A percentile compares a stretch with the other conserved stretches of the same genome.
phyloP scores from a whole-genome alignment of 352 stramenopile genomes.

The Saprolegnia parasitica region DNA sequence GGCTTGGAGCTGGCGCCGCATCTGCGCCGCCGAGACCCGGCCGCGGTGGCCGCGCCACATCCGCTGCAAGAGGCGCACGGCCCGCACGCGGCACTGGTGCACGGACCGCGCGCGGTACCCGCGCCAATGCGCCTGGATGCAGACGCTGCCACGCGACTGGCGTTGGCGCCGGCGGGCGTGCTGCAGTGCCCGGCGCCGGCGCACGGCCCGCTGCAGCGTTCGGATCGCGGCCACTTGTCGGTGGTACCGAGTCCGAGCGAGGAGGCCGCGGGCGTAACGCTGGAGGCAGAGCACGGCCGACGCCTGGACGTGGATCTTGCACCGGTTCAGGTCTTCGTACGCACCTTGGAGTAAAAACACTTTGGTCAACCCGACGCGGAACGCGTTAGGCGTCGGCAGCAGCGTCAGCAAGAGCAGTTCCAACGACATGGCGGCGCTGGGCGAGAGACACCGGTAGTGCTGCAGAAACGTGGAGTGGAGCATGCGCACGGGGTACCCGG shows the following conservation, averaged over 20 bases:
- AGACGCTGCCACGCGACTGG: slow-evolving; percentile 45
- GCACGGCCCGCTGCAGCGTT: slow-evolving; percentile 47
- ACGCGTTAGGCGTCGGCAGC: not conserved
- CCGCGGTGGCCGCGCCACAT: not conserved
- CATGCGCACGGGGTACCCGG: slow-evolving; percentile 93
- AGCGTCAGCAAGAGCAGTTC: not conserved
- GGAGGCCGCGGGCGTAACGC: not conserved
- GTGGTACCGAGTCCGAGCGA: not conserved
- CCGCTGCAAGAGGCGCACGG: not conserved
- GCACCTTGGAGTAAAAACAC: slow-evolving; percentile 19
- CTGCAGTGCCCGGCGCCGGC: slow-evolving; percentile 44
- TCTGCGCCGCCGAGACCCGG: not conserved
- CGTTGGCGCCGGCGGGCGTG: slow-evolving; percentile 41
- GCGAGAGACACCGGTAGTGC: slow-evolving; percentile 39
- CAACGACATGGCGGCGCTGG: not conserved
- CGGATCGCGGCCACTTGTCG: slow-evolving; percentile 31
- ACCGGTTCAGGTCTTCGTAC: slow-evolving; percentile 9
- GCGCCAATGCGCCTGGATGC: not conserved
- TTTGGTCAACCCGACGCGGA: slow-evolving; percentile 19
- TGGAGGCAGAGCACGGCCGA: not conserved
- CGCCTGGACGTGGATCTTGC: not conserved
- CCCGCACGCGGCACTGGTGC: not conserved
- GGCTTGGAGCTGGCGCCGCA: not conserved
- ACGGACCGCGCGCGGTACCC: not conserved
- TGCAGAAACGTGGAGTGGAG: slow-evolving; percentile 88